Evolutionary conservation across 441 rosid genomes (phyloP).

Genomic region (Euphorbia corollata): DNA sequence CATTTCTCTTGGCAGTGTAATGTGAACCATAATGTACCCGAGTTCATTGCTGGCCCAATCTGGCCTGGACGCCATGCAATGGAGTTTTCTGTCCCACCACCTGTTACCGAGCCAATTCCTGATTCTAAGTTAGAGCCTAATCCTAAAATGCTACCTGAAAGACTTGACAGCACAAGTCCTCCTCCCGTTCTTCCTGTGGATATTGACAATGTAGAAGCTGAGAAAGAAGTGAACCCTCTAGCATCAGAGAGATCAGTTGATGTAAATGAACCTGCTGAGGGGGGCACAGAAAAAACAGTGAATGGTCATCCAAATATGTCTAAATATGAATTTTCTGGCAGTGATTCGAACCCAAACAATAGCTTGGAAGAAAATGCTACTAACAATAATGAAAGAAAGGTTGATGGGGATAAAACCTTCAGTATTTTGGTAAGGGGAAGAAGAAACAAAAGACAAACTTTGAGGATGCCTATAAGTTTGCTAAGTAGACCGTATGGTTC

Average conservation of each 20-base stretch:
- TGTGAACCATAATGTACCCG: slow-evolving; percentile 50
- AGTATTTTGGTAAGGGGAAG: slow-evolving; percentile 87
- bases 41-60: slow-evolving; percentile 61
- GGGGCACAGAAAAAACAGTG: slow-evolving; percentile 25
- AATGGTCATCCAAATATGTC: slow-evolving; percentile 33
- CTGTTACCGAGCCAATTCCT: slow-evolving; percentile 57
- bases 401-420: slow-evolving; percentile 68
- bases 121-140: slow-evolving; percentile 44
- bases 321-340: slow-evolving; percentile 26
- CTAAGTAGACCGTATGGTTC: slow-evolving; percentile 87
- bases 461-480: slow-evolving; percentile 91
- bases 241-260: slow-evolving; percentile 29
- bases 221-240: slow-evolving; percentile 36
- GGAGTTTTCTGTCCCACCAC: slow-evolving; percentile 63
- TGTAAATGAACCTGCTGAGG: slow-evolving; percentile 27
- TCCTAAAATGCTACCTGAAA: slow-evolving; percentile 29
- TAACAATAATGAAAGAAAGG: slow-evolving; percentile 35
- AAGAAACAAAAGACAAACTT: slow-evolving; percentile 81
- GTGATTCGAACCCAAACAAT: slow-evolving; percentile 28
- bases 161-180: slow-evolving; percentile 31
- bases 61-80: slow-evolving; percentile 70
- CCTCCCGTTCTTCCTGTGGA: slow-evolving; percentile 44
- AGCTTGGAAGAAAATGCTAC: slow-evolving; percentile 25
- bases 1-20: slow-evolving; percentile 89
- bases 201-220: slow-evolving; percentile 41